Conservation (phyloP, 2,329 filamentous ascomycete genomes). For the Cryphonectria nitschkei region DNA sequence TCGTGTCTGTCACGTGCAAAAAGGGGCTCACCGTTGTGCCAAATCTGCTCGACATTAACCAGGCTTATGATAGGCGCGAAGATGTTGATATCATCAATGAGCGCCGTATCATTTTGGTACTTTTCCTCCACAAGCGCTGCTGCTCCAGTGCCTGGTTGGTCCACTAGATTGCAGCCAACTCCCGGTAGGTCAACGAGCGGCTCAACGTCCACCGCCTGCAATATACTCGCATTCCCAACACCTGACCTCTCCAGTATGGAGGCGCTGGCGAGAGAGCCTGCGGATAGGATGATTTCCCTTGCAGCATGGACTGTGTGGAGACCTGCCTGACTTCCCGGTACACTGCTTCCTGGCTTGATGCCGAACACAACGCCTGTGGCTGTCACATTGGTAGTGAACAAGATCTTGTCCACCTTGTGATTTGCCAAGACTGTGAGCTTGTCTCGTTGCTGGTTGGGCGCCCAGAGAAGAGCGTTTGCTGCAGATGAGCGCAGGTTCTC, state of each 20-base stretch:
- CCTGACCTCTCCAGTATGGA: constrained; percentile 28
- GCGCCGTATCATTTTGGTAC: constrained; percentile 32
- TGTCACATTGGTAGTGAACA: constrained; percentile 6
- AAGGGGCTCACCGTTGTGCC: constrained; percentile 6
- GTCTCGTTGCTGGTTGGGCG: constrained; percentile 10
- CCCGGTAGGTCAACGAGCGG: constrained; percentile 23
- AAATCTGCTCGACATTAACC: constrained; percentile 32
- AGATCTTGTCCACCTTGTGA: constrained; percentile 26
- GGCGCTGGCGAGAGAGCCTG: constrained; percentile 23
- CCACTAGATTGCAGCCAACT: constrained; percentile 27
- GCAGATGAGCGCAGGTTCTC: constrained; percentile 32
- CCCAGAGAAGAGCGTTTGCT: constrained; percentile 31
- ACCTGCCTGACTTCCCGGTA: constrained; percentile 7
- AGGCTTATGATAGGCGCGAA: constrained; percentile 34
- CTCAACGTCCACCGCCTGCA: constrained; percentile 17
- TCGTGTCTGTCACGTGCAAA: neutral
- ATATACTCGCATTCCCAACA: neutral
- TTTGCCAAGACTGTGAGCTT: constrained; percentile 23
- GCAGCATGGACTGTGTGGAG: neutral
- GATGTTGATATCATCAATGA: constrained; percentile 29
- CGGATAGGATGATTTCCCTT: constrained; percentile 24
- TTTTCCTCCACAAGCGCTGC: constrained; percentile 30
- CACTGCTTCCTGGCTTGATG: neutral
- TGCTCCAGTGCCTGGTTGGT: constrained; percentile 32
- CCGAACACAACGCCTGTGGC: constrained; percentile 16